phyloP scores from a whole-genome alignment of 2,329 filamentous ascomycete species.

The Phyllosticta citriasiana region DNA sequence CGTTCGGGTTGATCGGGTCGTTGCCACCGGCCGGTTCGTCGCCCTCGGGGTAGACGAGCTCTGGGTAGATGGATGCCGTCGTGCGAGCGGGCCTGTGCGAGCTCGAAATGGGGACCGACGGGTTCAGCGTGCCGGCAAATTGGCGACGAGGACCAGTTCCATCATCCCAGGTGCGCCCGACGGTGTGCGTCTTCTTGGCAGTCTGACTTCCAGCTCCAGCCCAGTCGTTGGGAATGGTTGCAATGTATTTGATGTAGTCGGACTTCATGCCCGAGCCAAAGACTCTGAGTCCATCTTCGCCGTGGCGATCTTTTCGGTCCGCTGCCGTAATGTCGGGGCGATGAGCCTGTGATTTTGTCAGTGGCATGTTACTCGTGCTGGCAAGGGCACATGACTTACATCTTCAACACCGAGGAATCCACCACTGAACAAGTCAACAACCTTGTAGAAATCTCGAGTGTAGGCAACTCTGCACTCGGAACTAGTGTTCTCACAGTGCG shows the following conservation, averaged over 20 bases:
- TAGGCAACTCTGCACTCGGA: constrained; percentile 26
- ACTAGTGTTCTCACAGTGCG: constrained; percentile 29
- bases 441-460: constrained; percentile 23
- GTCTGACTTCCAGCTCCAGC: constrained; percentile 43
- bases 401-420: constrained; percentile 30
- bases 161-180: constrained; percentile 89
- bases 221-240: constrained; percentile 5
- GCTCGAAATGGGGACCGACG: background rate
- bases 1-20: background rate
- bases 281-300: background rate
- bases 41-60: background rate
- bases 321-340: constrained; percentile 18
- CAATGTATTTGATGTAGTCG: constrained; percentile 1
- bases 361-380: background rate
- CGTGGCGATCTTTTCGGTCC: background rate
- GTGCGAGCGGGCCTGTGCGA: background rate
- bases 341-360: constrained; percentile 3
- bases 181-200: constrained; percentile 88
- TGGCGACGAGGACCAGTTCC: constrained; percentile 9
- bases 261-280: background rate
- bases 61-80: constrained; percentile 4
- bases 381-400: background rate
- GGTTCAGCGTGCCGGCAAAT: background rate
- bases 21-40: background rate
- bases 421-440: constrained; percentile 32